Evolutionary conservation across 345 rosid genomes (phyloP).

Genomic region (Acer yangbiense): DNA sequence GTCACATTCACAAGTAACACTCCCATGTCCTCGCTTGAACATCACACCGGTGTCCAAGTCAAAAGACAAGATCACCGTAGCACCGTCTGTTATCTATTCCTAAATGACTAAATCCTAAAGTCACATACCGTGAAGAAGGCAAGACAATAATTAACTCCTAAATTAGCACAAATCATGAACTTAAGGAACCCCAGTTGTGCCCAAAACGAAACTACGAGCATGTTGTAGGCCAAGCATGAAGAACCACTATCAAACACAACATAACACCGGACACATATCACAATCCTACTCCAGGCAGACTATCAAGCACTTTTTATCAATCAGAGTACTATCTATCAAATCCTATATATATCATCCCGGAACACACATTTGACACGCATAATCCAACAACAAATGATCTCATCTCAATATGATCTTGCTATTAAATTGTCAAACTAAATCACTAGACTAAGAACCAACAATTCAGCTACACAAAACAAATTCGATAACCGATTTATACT

Average conservation of each 20-base stretch:
- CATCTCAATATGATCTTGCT: neutral
- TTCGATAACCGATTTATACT: neutral
- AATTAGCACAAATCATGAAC: neutral
- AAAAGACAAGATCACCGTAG: neutral
- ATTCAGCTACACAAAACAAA: neutral
- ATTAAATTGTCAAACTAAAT: neutral
- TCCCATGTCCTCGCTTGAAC: neutral
- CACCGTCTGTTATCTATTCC: neutral
- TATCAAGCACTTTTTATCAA: neutral
- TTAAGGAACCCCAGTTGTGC: neutral
- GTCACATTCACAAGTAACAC: neutral
- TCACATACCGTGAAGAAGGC: neutral
- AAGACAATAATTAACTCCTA: neutral
- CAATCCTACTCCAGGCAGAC: neutral
- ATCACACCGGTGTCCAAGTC: neutral
- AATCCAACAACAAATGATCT: neutral
- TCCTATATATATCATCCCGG: neutral
- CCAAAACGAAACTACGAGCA: neutral
- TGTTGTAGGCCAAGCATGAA: neutral
- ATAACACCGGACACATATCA: too few species aligned
- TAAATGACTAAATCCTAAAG: neutral
- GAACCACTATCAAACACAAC: neutral
- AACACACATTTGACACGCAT: neutral
- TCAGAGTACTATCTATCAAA: neutral
- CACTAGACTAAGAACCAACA: neutral